These are phyloP conservation scores for Epichloe bromicola DNA, from an alignment of 2,329 filamentous ascomycete genomes.

Conservation along the genomic window DNA sequence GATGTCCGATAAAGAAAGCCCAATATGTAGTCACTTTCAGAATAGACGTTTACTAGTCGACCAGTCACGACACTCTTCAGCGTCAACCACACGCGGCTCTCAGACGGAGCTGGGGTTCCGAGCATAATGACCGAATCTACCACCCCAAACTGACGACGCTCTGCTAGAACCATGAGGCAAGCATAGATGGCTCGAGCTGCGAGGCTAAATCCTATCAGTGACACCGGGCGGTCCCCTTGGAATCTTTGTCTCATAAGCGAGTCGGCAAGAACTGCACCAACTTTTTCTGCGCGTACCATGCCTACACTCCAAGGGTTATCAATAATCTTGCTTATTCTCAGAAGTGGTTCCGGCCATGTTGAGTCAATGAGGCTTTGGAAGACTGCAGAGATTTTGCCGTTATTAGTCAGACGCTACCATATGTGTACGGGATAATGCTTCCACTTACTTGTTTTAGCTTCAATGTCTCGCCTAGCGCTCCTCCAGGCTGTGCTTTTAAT, in stretches of 20 bases:
- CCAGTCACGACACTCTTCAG: constrained; percentile 70
- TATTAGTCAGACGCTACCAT: neutral
- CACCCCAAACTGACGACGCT: constrained; percentile 70
- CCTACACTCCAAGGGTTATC: constrained; percentile 73
- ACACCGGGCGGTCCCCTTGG: constrained; percentile 71
- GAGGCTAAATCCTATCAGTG: constrained; percentile 69
- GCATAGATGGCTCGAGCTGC: constrained; percentile 74
- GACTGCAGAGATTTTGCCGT: constrained; percentile 20
- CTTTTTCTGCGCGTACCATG: constrained; percentile 65
- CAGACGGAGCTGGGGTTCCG: constrained; percentile 65
- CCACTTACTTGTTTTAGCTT: constrained; percentile 31
- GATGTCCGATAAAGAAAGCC: constrained; percentile 78
- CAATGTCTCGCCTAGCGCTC: constrained; percentile 43
- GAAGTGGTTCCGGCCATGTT: constrained; percentile 47
- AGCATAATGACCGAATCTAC: constrained; percentile 79
- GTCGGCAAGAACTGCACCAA: constrained; percentile 59
- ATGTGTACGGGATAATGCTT: neutral
- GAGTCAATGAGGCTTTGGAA: constrained; percentile 44
- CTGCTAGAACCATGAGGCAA: constrained; percentile 67
- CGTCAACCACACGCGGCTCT: constrained; percentile 59
- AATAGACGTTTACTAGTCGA: constrained; percentile 82
- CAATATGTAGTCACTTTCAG: constrained; percentile 74
- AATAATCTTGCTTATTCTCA: constrained; percentile 59
- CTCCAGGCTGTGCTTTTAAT: constrained; percentile 73
- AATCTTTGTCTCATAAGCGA: constrained; percentile 62